Percentiles rank a stretch among this genome's conserved stretches.
These are phyloP conservation scores for Alnus glutinosa DNA, from an alignment of 306 rosid species.

Conservation along the genomic window DNA sequence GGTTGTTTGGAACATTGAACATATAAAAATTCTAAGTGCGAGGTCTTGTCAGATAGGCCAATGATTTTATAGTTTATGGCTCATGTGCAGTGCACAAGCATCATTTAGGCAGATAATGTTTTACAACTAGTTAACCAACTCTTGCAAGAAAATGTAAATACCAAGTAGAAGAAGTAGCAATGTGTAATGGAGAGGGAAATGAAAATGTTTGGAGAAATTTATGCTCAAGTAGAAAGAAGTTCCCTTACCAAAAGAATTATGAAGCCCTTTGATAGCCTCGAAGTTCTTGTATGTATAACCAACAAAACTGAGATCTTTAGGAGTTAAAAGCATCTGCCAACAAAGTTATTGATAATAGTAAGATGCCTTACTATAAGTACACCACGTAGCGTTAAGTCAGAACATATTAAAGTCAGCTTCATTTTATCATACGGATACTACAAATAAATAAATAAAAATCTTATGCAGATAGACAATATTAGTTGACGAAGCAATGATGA, in stretches of 20 bases:
- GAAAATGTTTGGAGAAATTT: background rate
- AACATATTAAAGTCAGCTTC: background rate
- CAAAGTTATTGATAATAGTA: slow-evolving; percentile 14
- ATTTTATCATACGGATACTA: background rate
- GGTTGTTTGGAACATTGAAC: background rate
- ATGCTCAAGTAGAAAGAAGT: slow-evolving; percentile 19
- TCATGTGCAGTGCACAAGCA: slow-evolving; percentile 3
- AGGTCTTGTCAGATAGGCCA: background rate
- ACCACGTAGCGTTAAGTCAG: background rate
- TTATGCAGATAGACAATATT: background rate
- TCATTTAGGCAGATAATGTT: slow-evolving; percentile 1
- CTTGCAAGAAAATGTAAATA: slow-evolving; percentile 4
- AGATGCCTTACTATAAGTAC: slow-evolving; percentile 14
- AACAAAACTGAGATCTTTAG: slow-evolving; percentile 92
- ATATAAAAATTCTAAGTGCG: background rate
- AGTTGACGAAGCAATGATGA: background rate
- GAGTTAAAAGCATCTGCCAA: slow-evolving; percentile 66
- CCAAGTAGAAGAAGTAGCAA: slow-evolving; percentile 2
- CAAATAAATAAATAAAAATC: background rate
- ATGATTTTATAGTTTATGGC: background rate
- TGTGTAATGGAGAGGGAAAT: background rate
- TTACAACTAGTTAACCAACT: slow-evolving; percentile 6
- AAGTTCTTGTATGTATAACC: slow-evolving; percentile 96
- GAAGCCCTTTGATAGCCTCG: slow-evolving; percentile 78
- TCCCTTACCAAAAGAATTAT: slow-evolving; percentile 53